Conservation (phyloP, 768 basidiomycete species). For the Lactarius vividus region DNA sequence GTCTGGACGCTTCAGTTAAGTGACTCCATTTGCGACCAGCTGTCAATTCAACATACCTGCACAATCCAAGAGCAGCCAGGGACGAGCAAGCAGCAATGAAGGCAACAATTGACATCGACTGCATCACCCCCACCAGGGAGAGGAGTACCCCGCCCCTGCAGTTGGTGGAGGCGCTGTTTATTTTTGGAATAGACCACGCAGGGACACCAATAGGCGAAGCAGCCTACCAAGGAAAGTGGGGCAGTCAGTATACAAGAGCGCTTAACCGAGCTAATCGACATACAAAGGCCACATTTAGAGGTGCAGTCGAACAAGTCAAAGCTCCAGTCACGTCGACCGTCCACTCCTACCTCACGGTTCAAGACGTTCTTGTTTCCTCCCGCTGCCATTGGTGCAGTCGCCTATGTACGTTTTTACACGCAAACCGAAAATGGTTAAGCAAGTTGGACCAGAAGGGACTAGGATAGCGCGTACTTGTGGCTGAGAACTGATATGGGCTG, state of each 20-base stretch:
- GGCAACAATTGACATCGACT: constrained; percentile 38
- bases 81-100: constrained; percentile 35
- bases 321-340: constrained; percentile 39
- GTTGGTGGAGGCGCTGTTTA: constrained; percentile 42
- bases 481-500: background rate
- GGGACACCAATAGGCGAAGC: constrained; percentile 40
- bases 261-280: constrained; percentile 12
- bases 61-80: constrained; percentile 37
- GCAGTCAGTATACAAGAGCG: constrained; percentile 23
- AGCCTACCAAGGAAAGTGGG: constrained; percentile 29
- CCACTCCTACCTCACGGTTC: constrained; percentile 29
- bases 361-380: constrained; percentile 29
- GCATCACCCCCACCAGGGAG: constrained; percentile 36
- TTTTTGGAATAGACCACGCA: constrained; percentile 42
- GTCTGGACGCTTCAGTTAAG: constrained; percentile 23
- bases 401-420: background rate
- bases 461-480: background rate
- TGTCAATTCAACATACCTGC: constrained; percentile 36
- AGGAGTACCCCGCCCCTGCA: constrained; percentile 37
- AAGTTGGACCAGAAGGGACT: background rate
- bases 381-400: background rate
- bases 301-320: constrained; percentile 32
- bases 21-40: background rate
- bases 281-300: constrained; percentile 31
- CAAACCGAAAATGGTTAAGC: background rate